A percentile compares a stretch with the other conserved stretches of the same genome.
phyloP scores from a whole-genome alignment of 1,139 yeast genomes.

The Meyerozyma sp. region DNA sequence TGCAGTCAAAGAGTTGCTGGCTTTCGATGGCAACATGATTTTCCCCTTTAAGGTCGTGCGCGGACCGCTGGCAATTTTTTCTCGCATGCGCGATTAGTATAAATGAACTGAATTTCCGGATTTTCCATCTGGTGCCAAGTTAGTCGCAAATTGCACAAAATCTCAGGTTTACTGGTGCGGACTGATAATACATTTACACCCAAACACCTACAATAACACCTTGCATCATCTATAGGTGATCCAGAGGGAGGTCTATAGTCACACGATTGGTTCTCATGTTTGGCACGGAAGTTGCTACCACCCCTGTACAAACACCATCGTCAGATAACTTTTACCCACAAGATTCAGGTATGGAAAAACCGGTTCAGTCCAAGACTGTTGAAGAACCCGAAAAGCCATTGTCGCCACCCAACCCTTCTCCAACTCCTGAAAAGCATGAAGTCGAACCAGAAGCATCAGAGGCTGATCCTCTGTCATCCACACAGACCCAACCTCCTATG shows the following conservation, averaged over 20 bases:
- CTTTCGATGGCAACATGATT: background rate
- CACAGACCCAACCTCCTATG: conserved; percentile 14
- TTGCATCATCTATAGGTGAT: background rate
- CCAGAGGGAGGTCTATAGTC: background rate
- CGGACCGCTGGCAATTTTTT: conserved; percentile 1
- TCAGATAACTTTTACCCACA: conserved; percentile 24
- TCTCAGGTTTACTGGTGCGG: conserved; percentile 1
- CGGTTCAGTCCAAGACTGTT: conserved; percentile 6
- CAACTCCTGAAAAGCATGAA: conserved; percentile 34
- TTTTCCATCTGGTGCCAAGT: background rate
- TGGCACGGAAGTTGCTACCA: conserved; percentile 24
- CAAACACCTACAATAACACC: background rate
- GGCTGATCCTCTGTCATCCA: conserved; percentile 13
- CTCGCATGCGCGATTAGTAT: conserved; percentile 1
- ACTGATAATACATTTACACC: background rate
- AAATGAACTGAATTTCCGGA: conserved; percentile 1
- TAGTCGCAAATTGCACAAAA: conserved; percentile 1
- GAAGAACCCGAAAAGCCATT: conserved; percentile 32
- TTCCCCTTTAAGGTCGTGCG: background rate
- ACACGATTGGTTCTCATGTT: conserved; percentile 1
- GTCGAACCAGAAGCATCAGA: conserved; percentile 3
- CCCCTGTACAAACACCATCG: conserved; percentile 40
- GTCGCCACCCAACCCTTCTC: conserved; percentile 44
- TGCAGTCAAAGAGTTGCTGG: background rate
- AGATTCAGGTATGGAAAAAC: conserved; percentile 1